Evolutionary conservation across 177 flowering plant species (phyloP).

Genomic region (Vitis hybrid): DNA sequence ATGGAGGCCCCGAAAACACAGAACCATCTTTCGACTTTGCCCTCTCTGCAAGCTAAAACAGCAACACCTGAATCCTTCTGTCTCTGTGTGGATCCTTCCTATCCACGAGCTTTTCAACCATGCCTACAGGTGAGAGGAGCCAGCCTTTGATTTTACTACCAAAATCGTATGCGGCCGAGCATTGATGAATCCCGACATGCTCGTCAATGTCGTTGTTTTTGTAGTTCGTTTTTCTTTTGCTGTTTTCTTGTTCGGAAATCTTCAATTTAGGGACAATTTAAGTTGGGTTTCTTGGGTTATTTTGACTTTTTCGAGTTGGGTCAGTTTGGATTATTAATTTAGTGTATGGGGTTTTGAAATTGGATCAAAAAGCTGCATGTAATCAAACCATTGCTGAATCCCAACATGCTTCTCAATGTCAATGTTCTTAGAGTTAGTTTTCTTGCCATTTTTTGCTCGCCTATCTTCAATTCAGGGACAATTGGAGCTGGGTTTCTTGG

Average conservation of each 20-base stretch:
- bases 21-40: neutral
- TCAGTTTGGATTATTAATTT: too few species aligned
- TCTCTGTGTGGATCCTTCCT: constrained; percentile 1
- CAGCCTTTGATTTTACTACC: too few species aligned
- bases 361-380: too few species aligned
- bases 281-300: too few species aligned
- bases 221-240: neutral
- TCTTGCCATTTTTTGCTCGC: neutral
- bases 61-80: neutral
- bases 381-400: too few species aligned
- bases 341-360: too few species aligned
- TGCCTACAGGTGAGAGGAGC: constrained; percentile 30
- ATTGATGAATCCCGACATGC: neutral
- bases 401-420: constrained; percentile 1
- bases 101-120: constrained; percentile 16
- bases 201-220: neutral
- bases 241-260: too few species aligned
- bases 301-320: too few species aligned
- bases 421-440: neutral
- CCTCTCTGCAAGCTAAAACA: constrained; percentile 17
- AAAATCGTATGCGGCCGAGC: neutral
- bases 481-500: constrained; percentile 1
- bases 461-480: neutral
- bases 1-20: neutral
- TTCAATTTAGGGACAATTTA: too few species aligned